These are phyloP conservation scores for Agroathelia rolfsii DNA, from an alignment of 1,284 basidiomycete species.

Conservation along the genomic window DNA sequence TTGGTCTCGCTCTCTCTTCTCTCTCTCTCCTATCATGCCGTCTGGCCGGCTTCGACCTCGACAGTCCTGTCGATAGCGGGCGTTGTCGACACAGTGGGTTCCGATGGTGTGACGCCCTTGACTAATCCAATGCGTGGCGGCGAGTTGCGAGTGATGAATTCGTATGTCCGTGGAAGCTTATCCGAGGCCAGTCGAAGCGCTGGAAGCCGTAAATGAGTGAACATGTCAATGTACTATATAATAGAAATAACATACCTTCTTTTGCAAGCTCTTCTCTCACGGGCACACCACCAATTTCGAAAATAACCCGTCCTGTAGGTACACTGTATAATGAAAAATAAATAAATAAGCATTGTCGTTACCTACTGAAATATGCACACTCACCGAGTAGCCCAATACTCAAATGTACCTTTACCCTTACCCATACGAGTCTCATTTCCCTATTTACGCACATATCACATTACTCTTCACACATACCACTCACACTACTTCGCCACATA, in stretches of 20 bases:
- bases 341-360: too few species aligned
- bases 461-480: neutral
- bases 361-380: constrained; percentile 16
- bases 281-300: constrained; percentile 88
- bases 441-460: constrained; percentile 25
- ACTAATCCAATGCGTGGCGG: constrained; percentile 81
- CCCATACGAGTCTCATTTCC: constrained; percentile 99
- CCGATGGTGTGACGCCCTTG: too few species aligned
- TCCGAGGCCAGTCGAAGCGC: constrained; percentile 85
- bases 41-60: too few species aligned
- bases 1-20: too few species aligned
- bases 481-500: constrained; percentile 20
- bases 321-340: too few species aligned
- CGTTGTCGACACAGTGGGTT: too few species aligned
- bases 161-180: constrained; percentile 84
- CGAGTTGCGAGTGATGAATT: constrained; percentile 71
- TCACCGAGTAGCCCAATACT: constrained; percentile 93
- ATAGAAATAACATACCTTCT: constrained; percentile 55
- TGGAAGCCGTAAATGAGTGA: constrained; percentile 21
- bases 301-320: constrained; percentile 85
- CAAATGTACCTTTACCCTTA: constrained; percentile 96
- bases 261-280: constrained; percentile 90
- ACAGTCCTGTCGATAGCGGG: too few species aligned
- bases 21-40: too few species aligned
- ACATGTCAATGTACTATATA: constrained; percentile 1